Conservation (phyloP, 1,139 yeast genomes). For the Martiniozyma asiatica region DNA sequence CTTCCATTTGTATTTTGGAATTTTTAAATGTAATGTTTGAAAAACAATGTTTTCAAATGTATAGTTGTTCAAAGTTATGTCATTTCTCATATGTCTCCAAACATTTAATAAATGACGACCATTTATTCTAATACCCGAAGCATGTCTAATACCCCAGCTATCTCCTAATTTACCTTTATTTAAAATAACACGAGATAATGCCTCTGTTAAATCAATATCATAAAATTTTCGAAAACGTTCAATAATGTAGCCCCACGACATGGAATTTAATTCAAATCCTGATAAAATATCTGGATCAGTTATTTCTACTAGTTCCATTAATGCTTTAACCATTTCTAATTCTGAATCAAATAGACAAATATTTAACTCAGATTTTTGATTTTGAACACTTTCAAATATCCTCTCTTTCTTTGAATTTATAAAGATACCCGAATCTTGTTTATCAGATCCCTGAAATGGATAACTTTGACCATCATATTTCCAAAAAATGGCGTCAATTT, state of each 20-base stretch:
- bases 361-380: slow-evolving; percentile 14
- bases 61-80: slow-evolving; percentile 52
- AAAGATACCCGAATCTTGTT: slow-evolving; percentile 26
- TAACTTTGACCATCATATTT: slow-evolving; percentile 36
- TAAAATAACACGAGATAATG: slow-evolving; percentile 43
- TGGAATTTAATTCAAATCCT: slow-evolving; percentile 71
- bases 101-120: slow-evolving; percentile 79
- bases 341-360: slow-evolving; percentile 40
- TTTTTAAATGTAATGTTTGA: slow-evolving; percentile 50
- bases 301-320: slow-evolving; percentile 43
- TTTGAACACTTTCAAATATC: slow-evolving; percentile 1
- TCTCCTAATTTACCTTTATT: slow-evolving; percentile 47
- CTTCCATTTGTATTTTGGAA: slow-evolving; percentile 50
- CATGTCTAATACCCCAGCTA: slow-evolving; percentile 74
- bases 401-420: slow-evolving; percentile 9
- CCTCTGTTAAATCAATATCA: slow-evolving; percentile 40
- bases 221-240: slow-evolving; percentile 43
- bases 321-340: slow-evolving; percentile 38
- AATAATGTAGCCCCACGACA: slow-evolving; percentile 83
- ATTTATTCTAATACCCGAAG: slow-evolving; percentile 52
- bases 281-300: slow-evolving; percentile 81
- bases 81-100: slow-evolving; percentile 67
- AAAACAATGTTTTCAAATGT: slow-evolving; percentile 67
- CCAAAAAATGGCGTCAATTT: slow-evolving; percentile 53
- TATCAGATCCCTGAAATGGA: slow-evolving; percentile 19